Base-by-base conservation (phyloP, 768 basidiomycete species). In the Leccinum ochraceum region DNA sequence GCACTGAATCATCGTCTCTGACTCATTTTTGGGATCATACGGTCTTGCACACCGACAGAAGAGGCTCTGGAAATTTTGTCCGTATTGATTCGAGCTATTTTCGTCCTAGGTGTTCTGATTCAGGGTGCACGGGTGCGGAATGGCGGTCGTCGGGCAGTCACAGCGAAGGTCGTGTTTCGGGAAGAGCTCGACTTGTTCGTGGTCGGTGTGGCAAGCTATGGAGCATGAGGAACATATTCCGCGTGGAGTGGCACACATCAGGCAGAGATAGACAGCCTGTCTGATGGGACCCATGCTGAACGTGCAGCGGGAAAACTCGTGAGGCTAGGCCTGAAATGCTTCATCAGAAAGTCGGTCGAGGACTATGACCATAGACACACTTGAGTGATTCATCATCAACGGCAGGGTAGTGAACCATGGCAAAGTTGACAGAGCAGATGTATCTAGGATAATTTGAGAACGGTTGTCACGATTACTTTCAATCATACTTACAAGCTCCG, bases 361-460 rank as follows among this genome's bases (percentile, higher is more conserved):
- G 37, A 49, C 26, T 6, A 30, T 17, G 39, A 7, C n/a, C 3
- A 22, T 20, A 53, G 22, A 60, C 82, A 39, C 69, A 86, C 88
- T 90, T 87, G 64, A 92, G 78, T 11, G 84, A 79, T 14, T 86
- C 82, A 55, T 89, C 83, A 53, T 88, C 87, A 28, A 80, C 77
- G 22, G 81, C 74, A 2, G 92, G 92, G 72, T 97, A 98, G 73
- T 98, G 97, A 1, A 82, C 81, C 90, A 96, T 94, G 36, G 97
- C 97, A 71, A 98, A 98, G 79, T 97, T 95, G 69, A 98, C 95
- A 99, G 49, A 98, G 86, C 74, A 95, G 76, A 58, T 87, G 90
- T 70, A 97, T 94, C 90, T 93, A 62, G 17, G 7, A 26, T 44
- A 6, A 54, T 8, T 37, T 65, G 5, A 56, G 57, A 61, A 48